These are phyloP conservation scores for Citrus glauca DNA, from an alignment of 345 rosid species.

Conservation along the genomic window DNA sequence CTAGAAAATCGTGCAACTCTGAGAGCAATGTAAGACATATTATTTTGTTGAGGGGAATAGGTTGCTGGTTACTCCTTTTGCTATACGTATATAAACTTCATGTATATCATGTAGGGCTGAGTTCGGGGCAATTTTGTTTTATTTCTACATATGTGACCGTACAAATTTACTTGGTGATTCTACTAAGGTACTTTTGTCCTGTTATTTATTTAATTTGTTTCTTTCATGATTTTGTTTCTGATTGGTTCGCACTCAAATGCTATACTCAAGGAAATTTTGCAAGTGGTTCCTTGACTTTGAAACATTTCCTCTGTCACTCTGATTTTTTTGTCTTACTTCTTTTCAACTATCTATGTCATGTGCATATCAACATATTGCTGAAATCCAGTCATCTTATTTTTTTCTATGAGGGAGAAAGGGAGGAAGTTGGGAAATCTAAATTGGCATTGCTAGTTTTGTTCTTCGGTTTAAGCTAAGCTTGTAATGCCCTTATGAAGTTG, in stretches of 20 bases:
- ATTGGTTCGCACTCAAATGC: slow-evolving; percentile 4
- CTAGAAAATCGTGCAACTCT: slow-evolving; percentile 81
- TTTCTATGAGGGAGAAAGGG: too few relatives aligned
- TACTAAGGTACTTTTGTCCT: slow-evolving; percentile 53
- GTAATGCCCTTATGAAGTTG: too few relatives aligned
- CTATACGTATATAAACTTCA: slow-evolving; percentile 10
- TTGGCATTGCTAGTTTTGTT: too few relatives aligned
- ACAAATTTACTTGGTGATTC: slow-evolving; percentile 71
- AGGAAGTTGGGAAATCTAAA: too few relatives aligned
- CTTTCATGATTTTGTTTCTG: slow-evolving; percentile 4
- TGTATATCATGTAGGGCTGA: slow-evolving; percentile 62
- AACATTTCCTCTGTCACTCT: background rate
- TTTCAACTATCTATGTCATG: too few relatives aligned
- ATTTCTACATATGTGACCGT: slow-evolving; percentile 84
- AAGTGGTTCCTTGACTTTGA: background rate
- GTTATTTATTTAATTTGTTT: slow-evolving; percentile 4
- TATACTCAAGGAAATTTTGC: background rate
- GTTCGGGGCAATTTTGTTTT: slow-evolving; percentile 64
- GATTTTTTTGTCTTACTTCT: background rate
- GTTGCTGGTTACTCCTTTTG: background rate
- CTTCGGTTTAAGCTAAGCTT: too few relatives aligned
- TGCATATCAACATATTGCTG: too few relatives aligned
- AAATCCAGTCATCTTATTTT: too few relatives aligned
- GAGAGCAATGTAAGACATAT: slow-evolving; percentile 71
- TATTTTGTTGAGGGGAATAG: background rate